phyloP scores from a whole-genome alignment of 2,329 filamentous ascomycete species.

The Aspergillus glaucus region DNA sequence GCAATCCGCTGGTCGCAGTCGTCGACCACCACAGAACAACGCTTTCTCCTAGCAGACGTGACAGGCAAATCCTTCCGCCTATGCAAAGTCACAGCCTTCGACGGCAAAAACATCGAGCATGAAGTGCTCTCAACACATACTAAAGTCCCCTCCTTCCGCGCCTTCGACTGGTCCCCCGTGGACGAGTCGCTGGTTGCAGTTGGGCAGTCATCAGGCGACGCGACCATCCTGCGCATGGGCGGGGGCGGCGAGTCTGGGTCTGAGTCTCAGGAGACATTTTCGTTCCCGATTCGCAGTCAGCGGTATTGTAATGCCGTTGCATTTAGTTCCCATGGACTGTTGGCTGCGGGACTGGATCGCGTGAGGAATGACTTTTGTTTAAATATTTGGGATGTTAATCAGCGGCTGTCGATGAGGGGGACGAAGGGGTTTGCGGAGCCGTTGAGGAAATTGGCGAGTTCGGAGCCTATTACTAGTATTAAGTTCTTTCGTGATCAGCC shows the following conservation, averaged over 20 bases:
- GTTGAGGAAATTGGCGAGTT: slow-evolving; percentile 54
- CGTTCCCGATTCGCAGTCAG: slow-evolving; percentile 56
- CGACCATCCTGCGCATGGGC: slow-evolving; percentile 52
- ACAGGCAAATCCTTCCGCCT: slow-evolving; percentile 53
- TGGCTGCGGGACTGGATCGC: slow-evolving; percentile 57
- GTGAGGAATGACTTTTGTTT: slow-evolving; percentile 60
- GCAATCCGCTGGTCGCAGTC: slow-evolving; percentile 60
- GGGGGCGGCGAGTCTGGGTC: slow-evolving; percentile 27
- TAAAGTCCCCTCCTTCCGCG: slow-evolving; percentile 55
- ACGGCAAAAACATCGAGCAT: slow-evolving; percentile 43
- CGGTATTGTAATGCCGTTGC: slow-evolving; percentile 60
- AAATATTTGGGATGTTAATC: slow-evolving; percentile 58
- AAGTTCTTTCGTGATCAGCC: slow-evolving; percentile 58
- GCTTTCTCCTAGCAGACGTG: slow-evolving; percentile 58
- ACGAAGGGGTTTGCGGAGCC: slow-evolving; percentile 40
- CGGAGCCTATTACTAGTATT: slow-evolving; percentile 57
- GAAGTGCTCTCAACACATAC: slow-evolving; percentile 48
- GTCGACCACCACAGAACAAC: slow-evolving; percentile 47
- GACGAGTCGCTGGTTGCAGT: slow-evolving; percentile 55
- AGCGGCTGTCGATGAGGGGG: slow-evolving; percentile 33
- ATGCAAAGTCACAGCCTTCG: slow-evolving; percentile 44
- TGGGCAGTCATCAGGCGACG: slow-evolving; percentile 57
- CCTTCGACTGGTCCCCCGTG: slow-evolving; percentile 59
- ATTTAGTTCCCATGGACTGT: slow-evolving; percentile 50
- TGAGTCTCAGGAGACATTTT: slow-evolving; percentile 35